Evolutionary conservation across 2,329 filamentous ascomycete species (phyloP).

Genomic region (Niveomyces coronatus): DNA sequence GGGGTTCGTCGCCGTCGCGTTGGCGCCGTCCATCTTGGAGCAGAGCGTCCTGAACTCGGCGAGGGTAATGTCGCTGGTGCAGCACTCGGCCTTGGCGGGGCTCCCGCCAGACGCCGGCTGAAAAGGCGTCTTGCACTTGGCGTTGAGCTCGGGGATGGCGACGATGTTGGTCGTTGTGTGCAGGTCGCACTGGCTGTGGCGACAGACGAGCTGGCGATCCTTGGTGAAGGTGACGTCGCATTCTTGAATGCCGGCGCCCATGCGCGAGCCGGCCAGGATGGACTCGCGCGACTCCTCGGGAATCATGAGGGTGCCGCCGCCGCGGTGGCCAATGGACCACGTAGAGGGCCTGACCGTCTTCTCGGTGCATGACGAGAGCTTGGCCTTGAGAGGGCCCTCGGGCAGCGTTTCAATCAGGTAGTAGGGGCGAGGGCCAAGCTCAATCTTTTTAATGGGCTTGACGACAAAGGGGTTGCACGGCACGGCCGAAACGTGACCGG

Average conservation of each 20-base stretch:
- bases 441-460: conserved; percentile 36
- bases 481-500: conserved; percentile 18
- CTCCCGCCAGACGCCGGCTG: conserved; percentile 38
- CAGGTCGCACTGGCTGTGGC: conserved; percentile 57
- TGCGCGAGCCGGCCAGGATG: conserved; percentile 50
- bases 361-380: conserved; percentile 48
- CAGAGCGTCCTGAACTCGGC: conserved; percentile 58
- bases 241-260: conserved; percentile 57
- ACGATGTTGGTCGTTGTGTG: conserved; percentile 62
- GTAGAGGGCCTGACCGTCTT: conserved; percentile 38
- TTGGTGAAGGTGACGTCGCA: conserved; percentile 59
- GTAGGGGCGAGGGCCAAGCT: conserved; percentile 53
- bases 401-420: conserved; percentile 56
- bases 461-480: conserved; percentile 16
- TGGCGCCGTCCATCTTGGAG: conserved; percentile 59
- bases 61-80: conserved; percentile 60
- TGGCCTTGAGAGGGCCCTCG: conserved; percentile 46
- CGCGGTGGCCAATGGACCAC: conserved; percentile 54
- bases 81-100: conserved; percentile 53
- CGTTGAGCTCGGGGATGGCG: conserved; percentile 46
- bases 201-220: conserved; percentile 56
- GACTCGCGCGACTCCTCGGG: conserved; percentile 54
- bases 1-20: conserved; percentile 46
- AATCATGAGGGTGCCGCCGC: conserved; percentile 50
- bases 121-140: conserved; percentile 55